phyloP scores from a whole-genome alignment of 345 rosid species.

The Pelargonium nanum region DNA sequence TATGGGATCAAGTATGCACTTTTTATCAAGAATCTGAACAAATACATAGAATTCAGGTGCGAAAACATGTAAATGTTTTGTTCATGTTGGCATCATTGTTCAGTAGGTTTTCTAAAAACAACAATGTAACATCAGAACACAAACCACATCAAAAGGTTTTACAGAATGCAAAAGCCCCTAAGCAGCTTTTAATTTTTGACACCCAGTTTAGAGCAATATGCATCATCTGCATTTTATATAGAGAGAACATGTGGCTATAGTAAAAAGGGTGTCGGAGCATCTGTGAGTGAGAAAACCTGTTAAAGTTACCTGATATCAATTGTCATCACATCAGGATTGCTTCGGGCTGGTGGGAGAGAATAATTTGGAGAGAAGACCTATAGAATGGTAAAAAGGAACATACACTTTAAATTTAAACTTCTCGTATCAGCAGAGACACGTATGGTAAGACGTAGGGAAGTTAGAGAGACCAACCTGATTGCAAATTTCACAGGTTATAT shows the following conservation, averaged over 20 bases:
- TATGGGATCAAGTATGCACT: too few relatives aligned
- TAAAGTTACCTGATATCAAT: constrained; percentile 46
- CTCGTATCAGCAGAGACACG: not conserved
- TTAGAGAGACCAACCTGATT: constrained; percentile 26
- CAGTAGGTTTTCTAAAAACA: too few relatives aligned
- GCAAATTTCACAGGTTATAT: constrained; percentile 58
- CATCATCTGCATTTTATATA: too few relatives aligned
- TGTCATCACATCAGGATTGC: constrained; percentile 34
- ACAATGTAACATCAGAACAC: too few relatives aligned
- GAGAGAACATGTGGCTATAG: not conserved
- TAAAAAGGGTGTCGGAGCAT: not conserved
- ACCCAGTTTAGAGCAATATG: too few relatives aligned
- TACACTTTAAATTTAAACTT: constrained; percentile 1
- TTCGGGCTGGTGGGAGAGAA: constrained; percentile 34
- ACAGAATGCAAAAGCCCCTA: too few relatives aligned
- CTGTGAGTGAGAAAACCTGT: not conserved
- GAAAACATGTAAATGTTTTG: too few relatives aligned
- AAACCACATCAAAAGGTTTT: too few relatives aligned
- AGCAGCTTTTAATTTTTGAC: too few relatives aligned
- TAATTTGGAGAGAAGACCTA: constrained; percentile 60
- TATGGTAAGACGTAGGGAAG: not conserved
- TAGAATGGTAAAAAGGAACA: constrained; percentile 3
- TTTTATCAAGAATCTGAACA: too few relatives aligned
- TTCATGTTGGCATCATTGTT: too few relatives aligned
- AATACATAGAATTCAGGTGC: too few relatives aligned